Evolutionary conservation across 495 filamentous ascomycete genomes (phyloP).

Genomic region (Penicillium waksmanii): DNA sequence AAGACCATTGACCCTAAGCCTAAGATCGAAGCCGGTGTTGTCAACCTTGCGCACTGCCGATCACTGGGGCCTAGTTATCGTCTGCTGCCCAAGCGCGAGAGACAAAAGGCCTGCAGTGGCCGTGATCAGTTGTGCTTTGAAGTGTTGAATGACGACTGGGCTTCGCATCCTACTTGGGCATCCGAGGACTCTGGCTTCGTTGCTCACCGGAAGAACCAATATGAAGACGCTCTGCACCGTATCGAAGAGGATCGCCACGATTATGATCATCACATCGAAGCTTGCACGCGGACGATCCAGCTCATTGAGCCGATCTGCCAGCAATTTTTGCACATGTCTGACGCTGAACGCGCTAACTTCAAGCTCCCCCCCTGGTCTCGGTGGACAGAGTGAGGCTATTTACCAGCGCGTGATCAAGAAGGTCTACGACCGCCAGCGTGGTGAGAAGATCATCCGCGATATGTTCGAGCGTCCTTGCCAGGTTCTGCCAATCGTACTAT

Average conservation of each 20-base stretch:
- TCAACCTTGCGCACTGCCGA: constrained; percentile 90
- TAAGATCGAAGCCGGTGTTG: constrained; percentile 69
- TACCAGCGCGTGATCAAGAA: constrained; percentile 97
- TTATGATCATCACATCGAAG: constrained; percentile 98
- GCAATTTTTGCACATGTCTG: constrained; percentile 74
- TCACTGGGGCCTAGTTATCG: constrained; percentile 94
- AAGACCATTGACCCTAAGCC: constrained; percentile 79
- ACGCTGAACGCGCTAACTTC: constrained; percentile 71
- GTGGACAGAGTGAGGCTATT: constrained; percentile 92
- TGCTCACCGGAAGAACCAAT: constrained; percentile 93
- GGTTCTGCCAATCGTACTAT: constrained; percentile 84
- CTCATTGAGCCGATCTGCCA: constrained; percentile 92
- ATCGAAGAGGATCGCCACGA: constrained; percentile 99
- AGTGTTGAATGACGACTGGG: constrained; percentile 98
- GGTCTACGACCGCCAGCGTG: constrained; percentile 88
- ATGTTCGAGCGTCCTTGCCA: constrained; percentile 80
- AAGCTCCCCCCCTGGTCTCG: constrained; percentile 81
- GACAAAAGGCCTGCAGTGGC: constrained; percentile 84
- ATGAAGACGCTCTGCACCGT: constrained; percentile 88
- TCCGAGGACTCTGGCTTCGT: constrained; percentile 98
- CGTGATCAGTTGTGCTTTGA: constrained; percentile 89
- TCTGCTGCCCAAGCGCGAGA: constrained; percentile 84
- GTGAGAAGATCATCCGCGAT: constrained; percentile 77
- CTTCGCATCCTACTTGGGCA: constrained; percentile 97
- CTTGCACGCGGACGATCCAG: constrained; percentile 89